These are phyloP conservation scores for Kalmanozyma brasiliensis DNA, from an alignment of 1,284 basidiomycete genomes.

Conservation along the genomic window DNA sequence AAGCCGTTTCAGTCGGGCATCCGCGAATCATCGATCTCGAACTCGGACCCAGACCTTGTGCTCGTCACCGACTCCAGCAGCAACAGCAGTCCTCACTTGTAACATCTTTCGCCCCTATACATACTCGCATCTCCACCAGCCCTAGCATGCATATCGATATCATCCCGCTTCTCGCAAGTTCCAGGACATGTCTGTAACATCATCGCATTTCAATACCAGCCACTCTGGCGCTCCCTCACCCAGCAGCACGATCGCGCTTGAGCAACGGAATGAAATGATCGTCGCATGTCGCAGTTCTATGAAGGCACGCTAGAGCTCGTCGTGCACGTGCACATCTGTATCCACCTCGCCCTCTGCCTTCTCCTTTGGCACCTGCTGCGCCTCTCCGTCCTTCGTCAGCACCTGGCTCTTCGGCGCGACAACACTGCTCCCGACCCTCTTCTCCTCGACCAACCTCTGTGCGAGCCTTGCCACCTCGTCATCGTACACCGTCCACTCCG, in stretches of 20 bases:
- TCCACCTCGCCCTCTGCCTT: background rate
- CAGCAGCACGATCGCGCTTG: too few relatives aligned
- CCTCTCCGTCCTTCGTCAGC: background rate
- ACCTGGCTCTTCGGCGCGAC: constrained; percentile 37
- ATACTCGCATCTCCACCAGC: too few relatives aligned
- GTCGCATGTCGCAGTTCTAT: too few relatives aligned
- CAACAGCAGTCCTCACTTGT: constrained; percentile 7
- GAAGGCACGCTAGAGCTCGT: constrained; percentile 15
- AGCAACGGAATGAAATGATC: too few relatives aligned
- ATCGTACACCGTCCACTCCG: constrained; percentile 96
- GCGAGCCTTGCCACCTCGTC: constrained; percentile 68
- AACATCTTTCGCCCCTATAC: background rate
- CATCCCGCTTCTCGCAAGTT: background rate
- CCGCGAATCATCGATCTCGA: constrained; percentile 7
- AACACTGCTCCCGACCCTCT: constrained; percentile 24
- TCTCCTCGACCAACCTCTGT: constrained; percentile 47
- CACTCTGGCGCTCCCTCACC: too few relatives aligned
- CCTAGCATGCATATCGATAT: background rate
- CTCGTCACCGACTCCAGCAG: constrained; percentile 13
- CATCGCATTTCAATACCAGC: too few relatives aligned
- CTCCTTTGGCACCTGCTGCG: background rate
- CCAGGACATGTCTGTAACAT: background rate
- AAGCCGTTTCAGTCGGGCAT: background rate
- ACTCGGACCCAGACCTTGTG: constrained; percentile 22
- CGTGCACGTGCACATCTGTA: constrained; percentile 15